These are phyloP conservation scores for Tillandsia leiboldiana DNA, from an alignment of 176 grass and related monocot genomes.

Conservation along the genomic window DNA sequence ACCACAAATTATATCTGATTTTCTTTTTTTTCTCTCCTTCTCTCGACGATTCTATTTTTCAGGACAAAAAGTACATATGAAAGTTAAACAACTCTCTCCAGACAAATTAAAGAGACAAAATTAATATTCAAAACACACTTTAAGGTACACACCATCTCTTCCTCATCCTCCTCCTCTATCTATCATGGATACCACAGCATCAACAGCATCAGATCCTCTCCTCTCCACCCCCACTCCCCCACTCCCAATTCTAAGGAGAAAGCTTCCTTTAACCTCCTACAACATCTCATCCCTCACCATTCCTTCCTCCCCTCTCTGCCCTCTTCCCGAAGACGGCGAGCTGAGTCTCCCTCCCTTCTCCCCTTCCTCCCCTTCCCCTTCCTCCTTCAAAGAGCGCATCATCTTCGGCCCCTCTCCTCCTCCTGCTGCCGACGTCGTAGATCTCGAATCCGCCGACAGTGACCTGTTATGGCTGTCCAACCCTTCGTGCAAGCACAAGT, in stretches of 20 bases:
- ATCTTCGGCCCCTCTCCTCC: not conserved
- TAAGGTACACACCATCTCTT: not conserved
- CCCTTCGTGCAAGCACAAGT: constrained; percentile 10
- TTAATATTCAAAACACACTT: no score
- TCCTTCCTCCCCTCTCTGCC: not conserved
- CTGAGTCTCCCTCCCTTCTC: not conserved
- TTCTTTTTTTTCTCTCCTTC: no score
- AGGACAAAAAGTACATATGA: no score
- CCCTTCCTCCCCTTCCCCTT: not conserved
- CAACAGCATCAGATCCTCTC: not conserved
- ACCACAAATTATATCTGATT: no score
- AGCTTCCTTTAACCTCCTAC: no score
- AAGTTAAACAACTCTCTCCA: no score
- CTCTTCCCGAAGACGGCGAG: constrained; percentile 19
- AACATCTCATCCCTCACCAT: not conserved
- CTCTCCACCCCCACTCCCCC: not conserved
- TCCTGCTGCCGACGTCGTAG: not conserved
- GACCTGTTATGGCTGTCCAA: constrained; percentile 14
- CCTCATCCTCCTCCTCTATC: not conserved
- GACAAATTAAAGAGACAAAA: no score
- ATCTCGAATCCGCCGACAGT: not conserved
- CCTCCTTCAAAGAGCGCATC: not conserved
- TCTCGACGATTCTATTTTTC: no score
- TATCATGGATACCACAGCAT: not conserved
- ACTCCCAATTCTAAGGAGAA: not conserved